Conservation (phyloP, 768 basidiomycete species). For the Austroboletus eburneus region DNA sequence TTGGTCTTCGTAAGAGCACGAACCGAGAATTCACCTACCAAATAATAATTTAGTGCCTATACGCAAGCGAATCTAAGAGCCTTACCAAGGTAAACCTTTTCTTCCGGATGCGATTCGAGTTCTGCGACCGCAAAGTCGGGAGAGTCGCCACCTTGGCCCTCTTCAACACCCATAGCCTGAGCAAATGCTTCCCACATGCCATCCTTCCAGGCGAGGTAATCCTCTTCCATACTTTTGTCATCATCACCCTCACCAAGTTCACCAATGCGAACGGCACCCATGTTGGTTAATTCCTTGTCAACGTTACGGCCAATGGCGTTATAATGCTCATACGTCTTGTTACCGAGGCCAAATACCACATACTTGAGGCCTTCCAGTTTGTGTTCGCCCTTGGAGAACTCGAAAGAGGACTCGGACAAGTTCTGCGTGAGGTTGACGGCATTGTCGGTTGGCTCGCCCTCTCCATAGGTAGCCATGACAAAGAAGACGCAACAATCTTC, state of each 20-base stretch:
- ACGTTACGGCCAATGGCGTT: constrained; percentile 83
- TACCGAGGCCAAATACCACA: constrained; percentile 91
- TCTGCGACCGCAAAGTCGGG: constrained; percentile 93
- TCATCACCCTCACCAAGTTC: constrained; percentile 95
- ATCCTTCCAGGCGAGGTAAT: constrained; percentile 99
- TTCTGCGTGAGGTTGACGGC: constrained; percentile 94
- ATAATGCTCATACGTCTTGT: constrained; percentile 95
- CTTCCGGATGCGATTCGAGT: constrained; percentile 63
- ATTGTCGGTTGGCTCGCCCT: constrained; percentile 98
- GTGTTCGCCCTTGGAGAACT: constrained; percentile 77
- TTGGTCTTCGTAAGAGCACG: constrained; percentile 90
- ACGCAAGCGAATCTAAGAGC: neutral
- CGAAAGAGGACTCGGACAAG: constrained; percentile 79
- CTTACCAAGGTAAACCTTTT: constrained; percentile 92
- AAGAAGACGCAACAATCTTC: constrained; percentile 88
- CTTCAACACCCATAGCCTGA: constrained; percentile 81
- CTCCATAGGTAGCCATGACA: constrained; percentile 97
- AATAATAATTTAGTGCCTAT: neutral
- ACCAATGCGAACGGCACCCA: constrained; percentile 84
- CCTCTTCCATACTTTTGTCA: constrained; percentile 99
- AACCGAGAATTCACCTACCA: constrained; percentile 85
- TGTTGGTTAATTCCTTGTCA: constrained; percentile 66
- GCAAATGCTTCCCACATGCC: constrained; percentile 92
- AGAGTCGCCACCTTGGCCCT: constrained; percentile 92
- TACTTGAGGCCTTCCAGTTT: constrained; percentile 84